These are phyloP conservation scores for Rhodotorula taiwanensis DNA, from an alignment of 768 basidiomycete genomes.

Conservation along the genomic window DNA sequence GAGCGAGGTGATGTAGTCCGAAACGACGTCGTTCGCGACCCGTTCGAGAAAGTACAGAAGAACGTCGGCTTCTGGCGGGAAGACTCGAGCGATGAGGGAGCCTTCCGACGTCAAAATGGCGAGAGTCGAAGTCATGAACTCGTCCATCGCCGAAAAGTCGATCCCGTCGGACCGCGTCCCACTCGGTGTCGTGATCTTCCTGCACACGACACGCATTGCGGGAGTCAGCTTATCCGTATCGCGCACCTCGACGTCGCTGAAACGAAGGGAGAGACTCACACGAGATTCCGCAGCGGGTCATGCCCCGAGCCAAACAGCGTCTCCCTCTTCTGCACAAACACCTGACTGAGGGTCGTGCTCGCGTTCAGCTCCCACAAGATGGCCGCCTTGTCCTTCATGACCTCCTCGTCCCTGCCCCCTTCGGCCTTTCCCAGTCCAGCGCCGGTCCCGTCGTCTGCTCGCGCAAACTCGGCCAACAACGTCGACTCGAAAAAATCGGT, in stretches of 20 bases:
- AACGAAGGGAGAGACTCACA: conserved; percentile 38
- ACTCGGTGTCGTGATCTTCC: conserved; percentile 41
- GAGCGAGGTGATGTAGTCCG: conserved; percentile 75
- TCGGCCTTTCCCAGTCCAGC: too few species aligned
- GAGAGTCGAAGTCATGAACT: conserved; percentile 68
- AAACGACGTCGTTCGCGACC: conserved; percentile 70
- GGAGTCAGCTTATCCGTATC: too few species aligned
- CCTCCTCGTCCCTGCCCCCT: conserved; percentile 53
- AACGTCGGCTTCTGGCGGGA: conserved; percentile 71
- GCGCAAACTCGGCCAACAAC: conserved; percentile 79
- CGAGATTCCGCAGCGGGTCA: conserved; percentile 68
- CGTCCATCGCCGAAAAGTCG: conserved; percentile 89
- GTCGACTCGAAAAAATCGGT: conserved; percentile 82
- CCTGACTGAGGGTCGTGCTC: conserved; percentile 88
- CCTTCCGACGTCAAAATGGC: conserved; percentile 66
- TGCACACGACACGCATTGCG: conserved; percentile 6
- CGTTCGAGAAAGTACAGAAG: conserved; percentile 75
- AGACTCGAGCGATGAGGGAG: conserved; percentile 70
- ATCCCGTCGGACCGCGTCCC: conserved; percentile 50
- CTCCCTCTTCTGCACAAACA: conserved; percentile 92
- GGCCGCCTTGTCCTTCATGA: conserved; percentile 73
- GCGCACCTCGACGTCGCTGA: conserved; percentile 46
- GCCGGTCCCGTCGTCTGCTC: conserved; percentile 58
- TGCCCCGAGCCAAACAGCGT: conserved; percentile 84
- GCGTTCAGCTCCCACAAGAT: conserved; percentile 69